phyloP scores from a whole-genome alignment of 371 early-diverging fungal species.

The Mortierella sp. region DNA sequence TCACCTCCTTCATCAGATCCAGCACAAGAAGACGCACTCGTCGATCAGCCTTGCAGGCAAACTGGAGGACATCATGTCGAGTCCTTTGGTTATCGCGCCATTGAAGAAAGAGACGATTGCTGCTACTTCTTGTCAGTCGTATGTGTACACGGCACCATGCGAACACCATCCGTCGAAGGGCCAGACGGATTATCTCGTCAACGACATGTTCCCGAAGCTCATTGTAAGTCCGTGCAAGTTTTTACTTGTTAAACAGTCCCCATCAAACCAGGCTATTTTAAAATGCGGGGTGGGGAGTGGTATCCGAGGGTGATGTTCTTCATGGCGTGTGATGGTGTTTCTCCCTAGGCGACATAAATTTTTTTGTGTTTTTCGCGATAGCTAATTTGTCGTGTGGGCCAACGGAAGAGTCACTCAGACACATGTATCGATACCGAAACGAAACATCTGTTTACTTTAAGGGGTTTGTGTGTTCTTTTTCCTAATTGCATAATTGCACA shows the following conservation, averaged over 20 bases:
- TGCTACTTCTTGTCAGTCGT: slow-evolving; percentile 16
- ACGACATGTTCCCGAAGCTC: slow-evolving; percentile 55
- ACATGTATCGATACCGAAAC: slow-evolving; percentile 53
- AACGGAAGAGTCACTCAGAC: slow-evolving; percentile 13
- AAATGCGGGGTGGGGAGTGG: too few species aligned
- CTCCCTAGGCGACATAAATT: neutral
- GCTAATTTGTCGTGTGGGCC: slow-evolving; percentile 11
- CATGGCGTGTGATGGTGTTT: slow-evolving; percentile 28
- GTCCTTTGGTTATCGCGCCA: slow-evolving; percentile 35
- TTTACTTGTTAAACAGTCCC: neutral
- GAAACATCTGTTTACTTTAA: neutral
- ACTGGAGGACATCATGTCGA: slow-evolving; percentile 49
- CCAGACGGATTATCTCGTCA: slow-evolving; percentile 54
- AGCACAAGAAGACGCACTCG: slow-evolving; percentile 40
- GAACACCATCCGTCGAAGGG: slow-evolving; percentile 55
- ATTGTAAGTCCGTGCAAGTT: slow-evolving; percentile 33
- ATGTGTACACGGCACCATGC: slow-evolving; percentile 55
- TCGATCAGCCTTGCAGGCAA: slow-evolving; percentile 39
- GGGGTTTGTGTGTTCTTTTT: neutral
- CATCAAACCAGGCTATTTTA: too few species aligned
- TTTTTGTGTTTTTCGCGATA: slow-evolving; percentile 7
- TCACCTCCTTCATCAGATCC: slow-evolving; percentile 36
- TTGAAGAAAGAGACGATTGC: slow-evolving; percentile 9
- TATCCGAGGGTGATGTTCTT: neutral
- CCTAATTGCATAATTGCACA: neutral